These are phyloP conservation scores for Grosmannia huntii DNA, from an alignment of 2,329 filamentous ascomycete genomes.

Conservation along the genomic window DNA sequence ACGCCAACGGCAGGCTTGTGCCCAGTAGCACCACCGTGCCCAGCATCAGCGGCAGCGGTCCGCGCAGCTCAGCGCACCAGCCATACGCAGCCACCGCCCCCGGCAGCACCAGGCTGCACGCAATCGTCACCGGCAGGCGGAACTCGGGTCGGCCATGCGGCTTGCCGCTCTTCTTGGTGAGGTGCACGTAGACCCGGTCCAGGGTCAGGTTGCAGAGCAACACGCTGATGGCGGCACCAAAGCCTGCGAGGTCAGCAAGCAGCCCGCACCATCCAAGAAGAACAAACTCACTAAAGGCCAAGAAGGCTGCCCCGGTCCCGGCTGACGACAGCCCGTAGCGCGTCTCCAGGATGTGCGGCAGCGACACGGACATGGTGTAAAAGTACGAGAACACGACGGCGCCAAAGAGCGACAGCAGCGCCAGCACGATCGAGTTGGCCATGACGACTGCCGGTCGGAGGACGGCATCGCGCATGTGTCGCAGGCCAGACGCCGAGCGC, in stretches of 20 bases:
- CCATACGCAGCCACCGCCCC: constrained; percentile 33
- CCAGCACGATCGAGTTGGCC: constrained; percentile 28
- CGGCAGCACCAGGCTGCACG: constrained; percentile 33
- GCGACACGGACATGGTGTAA: constrained; percentile 40
- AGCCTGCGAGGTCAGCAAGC: constrained; percentile 21
- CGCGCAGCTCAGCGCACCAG: constrained; percentile 31
- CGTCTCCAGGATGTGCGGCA: constrained; percentile 35
- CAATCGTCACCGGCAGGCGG: constrained; percentile 38
- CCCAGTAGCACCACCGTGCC: constrained; percentile 31
- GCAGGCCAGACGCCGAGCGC: constrained; percentile 22
- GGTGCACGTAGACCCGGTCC: constrained; percentile 38
- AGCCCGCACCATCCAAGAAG: too few relatives aligned
- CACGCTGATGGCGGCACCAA: constrained; percentile 35
- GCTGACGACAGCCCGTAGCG: constrained; percentile 37
- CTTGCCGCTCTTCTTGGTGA: constrained; percentile 20
- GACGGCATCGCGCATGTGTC: constrained; percentile 35
- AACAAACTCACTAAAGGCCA: constrained; percentile 36
- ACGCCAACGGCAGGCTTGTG: constrained; percentile 28
- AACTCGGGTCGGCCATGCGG: constrained; percentile 34
- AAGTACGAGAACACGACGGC: constrained; percentile 37
- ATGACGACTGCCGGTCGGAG: constrained; percentile 35
- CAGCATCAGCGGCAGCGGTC: constrained; percentile 31
- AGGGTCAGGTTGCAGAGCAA: constrained; percentile 35
- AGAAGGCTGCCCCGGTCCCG: constrained; percentile 37
- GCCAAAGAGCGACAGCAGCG: constrained; percentile 30